phyloP scores from a whole-genome alignment of 768 basidiomycete genomes.

The Amanita subjunquillea region DNA sequence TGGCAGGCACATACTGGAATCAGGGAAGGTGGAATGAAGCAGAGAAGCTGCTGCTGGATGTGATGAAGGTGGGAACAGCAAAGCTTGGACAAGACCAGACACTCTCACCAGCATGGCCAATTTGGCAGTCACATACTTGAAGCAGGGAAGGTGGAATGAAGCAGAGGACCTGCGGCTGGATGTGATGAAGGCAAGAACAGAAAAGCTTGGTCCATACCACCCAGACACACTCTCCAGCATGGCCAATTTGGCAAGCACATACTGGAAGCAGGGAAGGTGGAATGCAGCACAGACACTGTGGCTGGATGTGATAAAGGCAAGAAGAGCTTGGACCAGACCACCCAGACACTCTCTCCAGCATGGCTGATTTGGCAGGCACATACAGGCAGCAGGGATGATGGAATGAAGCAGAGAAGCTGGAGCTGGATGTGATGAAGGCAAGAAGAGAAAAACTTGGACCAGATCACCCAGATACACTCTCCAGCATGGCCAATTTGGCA shows the following conservation, averaged over 20 bases:
- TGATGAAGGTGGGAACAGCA: background rate
- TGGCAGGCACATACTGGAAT: background rate
- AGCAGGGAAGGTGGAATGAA: background rate
- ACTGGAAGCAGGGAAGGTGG: background rate
- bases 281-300: no score
- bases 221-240: background rate
- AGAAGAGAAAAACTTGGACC: no score
- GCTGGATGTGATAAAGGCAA: background rate
- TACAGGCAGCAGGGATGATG: no score
- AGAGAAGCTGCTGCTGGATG: no score
- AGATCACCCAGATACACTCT: no score
- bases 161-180: background rate
- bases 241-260: background rate
- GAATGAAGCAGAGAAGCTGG: no score
- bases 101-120: background rate
- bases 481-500: no score
- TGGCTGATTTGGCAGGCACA: no score
- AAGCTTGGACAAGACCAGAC: background rate
- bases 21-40: background rate
- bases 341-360: background rate
- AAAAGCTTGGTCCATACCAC: background rate
- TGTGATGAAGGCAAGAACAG: background rate
- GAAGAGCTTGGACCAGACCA: background rate
- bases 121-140: background rate
- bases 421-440: no score